A percentile compares a stretch with the other conserved stretches of the same genome.
These are phyloP conservation scores for Dendrocalamus sinicus DNA, from an alignment of 176 grass and related monocot genomes.

Conservation along the genomic window DNA sequence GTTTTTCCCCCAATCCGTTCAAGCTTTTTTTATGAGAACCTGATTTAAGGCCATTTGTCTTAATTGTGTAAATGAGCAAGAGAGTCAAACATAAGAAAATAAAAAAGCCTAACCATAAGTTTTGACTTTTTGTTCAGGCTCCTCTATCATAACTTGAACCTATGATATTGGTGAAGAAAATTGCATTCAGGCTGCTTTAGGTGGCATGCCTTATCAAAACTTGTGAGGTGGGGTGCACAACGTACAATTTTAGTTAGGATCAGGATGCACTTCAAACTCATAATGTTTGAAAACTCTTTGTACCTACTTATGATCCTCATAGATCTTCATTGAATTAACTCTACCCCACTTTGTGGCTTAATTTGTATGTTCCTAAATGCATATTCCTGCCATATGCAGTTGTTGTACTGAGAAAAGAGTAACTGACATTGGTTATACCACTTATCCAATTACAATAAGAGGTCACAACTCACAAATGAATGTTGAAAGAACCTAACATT, in stretches of 20 bases:
- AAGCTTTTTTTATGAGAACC: background rate
- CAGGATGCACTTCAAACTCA: background rate
- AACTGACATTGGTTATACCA: background rate
- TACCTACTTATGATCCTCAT: background rate
- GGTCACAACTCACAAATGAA: background rate
- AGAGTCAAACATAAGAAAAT: background rate
- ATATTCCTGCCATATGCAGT: background rate
- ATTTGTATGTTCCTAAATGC: background rate
- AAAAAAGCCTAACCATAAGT: background rate
- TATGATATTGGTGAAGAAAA: background rate
- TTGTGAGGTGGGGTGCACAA: background rate
- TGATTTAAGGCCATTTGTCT: background rate
- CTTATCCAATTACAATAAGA: background rate
- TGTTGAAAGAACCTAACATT: background rate
- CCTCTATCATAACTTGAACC: background rate
- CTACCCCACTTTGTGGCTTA: background rate
- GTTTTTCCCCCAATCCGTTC: background rate
- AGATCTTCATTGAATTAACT: background rate
- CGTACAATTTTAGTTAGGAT: background rate
- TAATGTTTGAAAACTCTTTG: background rate
- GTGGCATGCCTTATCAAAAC: background rate
- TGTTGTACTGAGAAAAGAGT: background rate
- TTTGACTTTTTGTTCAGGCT: background rate
- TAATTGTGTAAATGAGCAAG: background rate
- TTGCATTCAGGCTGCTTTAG: background rate